Base-by-base conservation (phyloP, 2,329 filamentous ascomycete genomes). In the Phyllachora maydis region DNA sequence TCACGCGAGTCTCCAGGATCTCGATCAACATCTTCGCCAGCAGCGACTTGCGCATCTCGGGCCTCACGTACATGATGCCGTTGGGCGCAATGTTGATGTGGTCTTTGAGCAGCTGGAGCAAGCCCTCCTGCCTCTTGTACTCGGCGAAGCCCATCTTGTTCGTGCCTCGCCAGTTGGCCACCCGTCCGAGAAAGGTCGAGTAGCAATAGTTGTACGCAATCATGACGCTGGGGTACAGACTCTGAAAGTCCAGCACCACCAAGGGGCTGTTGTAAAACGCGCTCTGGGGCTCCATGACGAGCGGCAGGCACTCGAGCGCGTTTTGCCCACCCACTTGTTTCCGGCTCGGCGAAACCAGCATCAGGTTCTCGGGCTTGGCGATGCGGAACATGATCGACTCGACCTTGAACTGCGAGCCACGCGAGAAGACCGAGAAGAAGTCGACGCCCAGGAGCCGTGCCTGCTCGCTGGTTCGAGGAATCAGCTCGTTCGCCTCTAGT, bases 141-240 rank as follows among this genome's bases (percentile, higher is more conserved):
- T 92, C 74, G 14, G 70, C 69, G 41, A 95, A 92, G 0, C 88
- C 88, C 74, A 98, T 81, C 49, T 95, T 92, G 52, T 81, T 83
- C 15, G 65, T 69, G 3, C 82, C 83, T n/a, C 81, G 68, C 85
- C 85, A 93, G 35, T 70, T 67, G 14, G 70, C 65, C 18, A 92
- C 70, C 15, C 88, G 68, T 0, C 88, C 88, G 1, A 95, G 58
- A 35, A 83, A 98, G 0, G 88, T 98, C 0, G 88, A 95, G 42
- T 98, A 98, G 50, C 88, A 98, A 42, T 93, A 88, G 39, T 98
- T 98, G 53, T 98, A 95, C 0, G 88, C 88, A 40, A 98, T 95
- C 82, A 98, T 93, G 29, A 95, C 73, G 45, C 83, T 93, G 0
- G 88, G 88, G 34, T 98, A 98, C 22, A 98, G 52, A 29, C 81